Base-by-base conservation (phyloP, 139 green algal species). In the Chlorella vulgaris region DNA sequence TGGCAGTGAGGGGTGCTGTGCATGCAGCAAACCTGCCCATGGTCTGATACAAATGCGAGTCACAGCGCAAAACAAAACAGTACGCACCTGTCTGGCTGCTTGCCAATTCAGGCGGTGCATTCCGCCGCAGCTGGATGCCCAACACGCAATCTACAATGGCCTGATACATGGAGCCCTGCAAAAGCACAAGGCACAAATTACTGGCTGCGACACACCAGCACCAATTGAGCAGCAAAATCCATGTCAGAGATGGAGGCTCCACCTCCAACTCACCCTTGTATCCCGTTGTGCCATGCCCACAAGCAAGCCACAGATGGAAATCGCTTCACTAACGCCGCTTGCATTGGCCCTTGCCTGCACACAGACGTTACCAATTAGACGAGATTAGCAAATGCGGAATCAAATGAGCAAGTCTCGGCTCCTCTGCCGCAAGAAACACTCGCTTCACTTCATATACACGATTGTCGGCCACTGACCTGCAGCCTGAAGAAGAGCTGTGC, bases 91-190 rank as follows among this genome's bases (percentile, higher is more conserved):
- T 51, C 0, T 50, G 73, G 73, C 73, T 69, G 73, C 35, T 35
- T 0, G 69, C 67, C 55, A 91, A 65, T 81, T 91, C 84, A 0
- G 69, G 76, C 0, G 84, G 88, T 13, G 86, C 82, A 15, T 85
- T 81, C 0, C 55, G 60, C 2, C 81, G 69, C 78, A 92, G 90
- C 13, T 86, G 88, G 19, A 95, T 84, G 63, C 84, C 40, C 87
- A 90, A 91, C 53, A 93, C 77, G 81, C 92, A 83, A 35, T 84
- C 71, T 36, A 91, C 35, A 19, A 93, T 69, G 40, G 84, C 83
- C 8, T 85, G 39, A 0, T 78, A 66, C 86, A 91, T 85, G 28
- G 15, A 4, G 1, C 43, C 47, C 82, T 90, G 74, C 47, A 74
- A 7, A 42, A 36, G 4, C 39, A 36, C 8, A 33, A 47, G 33